These are phyloP conservation scores for Mycena maculata DNA, from an alignment of 768 basidiomycete genomes.

Conservation along the genomic window DNA sequence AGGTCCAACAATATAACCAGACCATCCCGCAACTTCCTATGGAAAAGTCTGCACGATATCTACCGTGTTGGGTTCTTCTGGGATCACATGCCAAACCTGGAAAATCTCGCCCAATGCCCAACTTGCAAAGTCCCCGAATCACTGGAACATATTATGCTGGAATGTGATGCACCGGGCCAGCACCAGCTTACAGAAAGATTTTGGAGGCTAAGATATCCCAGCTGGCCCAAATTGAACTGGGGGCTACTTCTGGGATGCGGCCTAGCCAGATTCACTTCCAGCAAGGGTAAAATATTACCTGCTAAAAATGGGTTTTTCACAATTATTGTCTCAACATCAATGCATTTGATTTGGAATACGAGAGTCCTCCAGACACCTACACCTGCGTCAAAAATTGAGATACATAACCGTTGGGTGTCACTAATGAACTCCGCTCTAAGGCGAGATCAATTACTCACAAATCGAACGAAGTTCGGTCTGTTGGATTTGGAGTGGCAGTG, in stretches of 20 bases:
- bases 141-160: constrained; percentile 12
- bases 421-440: constrained; percentile 4
- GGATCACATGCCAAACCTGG: not conserved
- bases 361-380: not conserved
- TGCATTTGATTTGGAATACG: constrained; percentile 14
- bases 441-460: constrained; percentile 1
- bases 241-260: constrained; percentile 1
- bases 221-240: constrained; percentile 5
- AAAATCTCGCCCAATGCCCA: not conserved
- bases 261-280: not conserved
- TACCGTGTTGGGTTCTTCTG: not conserved
- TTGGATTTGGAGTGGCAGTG: too few species aligned
- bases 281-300: not conserved
- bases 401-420: constrained; percentile 19
- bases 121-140: constrained; percentile 5
- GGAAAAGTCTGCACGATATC: constrained; percentile 4
- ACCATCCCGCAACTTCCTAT: not conserved
- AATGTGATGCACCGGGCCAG: constrained; percentile 19
- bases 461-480: constrained; percentile 9
- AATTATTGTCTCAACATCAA: constrained; percentile 7
- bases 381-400: not conserved
- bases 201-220: not conserved
- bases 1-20: not conserved
- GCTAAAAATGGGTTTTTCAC: not conserved
- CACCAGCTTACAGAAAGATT: not conserved